Conservation (phyloP, 495 filamentous ascomycete species). For the Podospora fimiseda region DNA sequence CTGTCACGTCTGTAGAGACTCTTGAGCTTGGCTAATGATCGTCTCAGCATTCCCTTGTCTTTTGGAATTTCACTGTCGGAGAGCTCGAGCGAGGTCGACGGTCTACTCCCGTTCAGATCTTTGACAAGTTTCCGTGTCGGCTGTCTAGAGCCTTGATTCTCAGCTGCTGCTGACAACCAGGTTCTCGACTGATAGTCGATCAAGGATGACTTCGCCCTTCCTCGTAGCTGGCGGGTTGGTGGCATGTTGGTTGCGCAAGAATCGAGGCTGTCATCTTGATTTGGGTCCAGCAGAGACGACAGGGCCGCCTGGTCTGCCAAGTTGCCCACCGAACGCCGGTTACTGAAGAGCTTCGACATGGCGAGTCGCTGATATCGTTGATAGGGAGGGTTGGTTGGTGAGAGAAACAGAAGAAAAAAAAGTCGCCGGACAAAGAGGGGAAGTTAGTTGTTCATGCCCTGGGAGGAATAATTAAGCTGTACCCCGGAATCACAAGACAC, state of each 20-base stretch:
- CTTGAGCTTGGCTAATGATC: constrained; percentile 22
- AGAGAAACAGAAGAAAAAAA: background rate
- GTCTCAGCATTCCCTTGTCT: constrained; percentile 21
- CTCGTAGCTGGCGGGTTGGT: background rate
- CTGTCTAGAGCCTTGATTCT: constrained; percentile 19
- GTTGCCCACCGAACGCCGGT: constrained; percentile 1
- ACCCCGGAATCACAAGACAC: background rate
- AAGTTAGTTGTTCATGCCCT: background rate
- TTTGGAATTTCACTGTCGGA: constrained; percentile 22
- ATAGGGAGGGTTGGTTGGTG: background rate
- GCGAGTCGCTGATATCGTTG: background rate
- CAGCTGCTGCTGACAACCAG: constrained; percentile 21
- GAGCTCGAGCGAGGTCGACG: constrained; percentile 22
- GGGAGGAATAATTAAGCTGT: background rate
- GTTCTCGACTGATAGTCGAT: constrained; percentile 7
- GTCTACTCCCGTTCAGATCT: constrained; percentile 21
- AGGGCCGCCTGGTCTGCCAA: constrained; percentile 14
- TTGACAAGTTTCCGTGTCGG: constrained; percentile 27
- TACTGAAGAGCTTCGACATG: constrained; percentile 21
- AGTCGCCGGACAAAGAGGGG: background rate
- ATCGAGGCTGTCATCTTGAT: constrained; percentile 3
- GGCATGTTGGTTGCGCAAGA: background rate
- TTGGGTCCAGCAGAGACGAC: constrained; percentile 25
- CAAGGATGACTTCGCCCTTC: constrained; percentile 1
- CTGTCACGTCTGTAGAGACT: constrained; percentile 21